Evolutionary conservation across 108 stramenopile genomes (phyloP).

Genomic region (Pelagomonas calceolata): DNA sequence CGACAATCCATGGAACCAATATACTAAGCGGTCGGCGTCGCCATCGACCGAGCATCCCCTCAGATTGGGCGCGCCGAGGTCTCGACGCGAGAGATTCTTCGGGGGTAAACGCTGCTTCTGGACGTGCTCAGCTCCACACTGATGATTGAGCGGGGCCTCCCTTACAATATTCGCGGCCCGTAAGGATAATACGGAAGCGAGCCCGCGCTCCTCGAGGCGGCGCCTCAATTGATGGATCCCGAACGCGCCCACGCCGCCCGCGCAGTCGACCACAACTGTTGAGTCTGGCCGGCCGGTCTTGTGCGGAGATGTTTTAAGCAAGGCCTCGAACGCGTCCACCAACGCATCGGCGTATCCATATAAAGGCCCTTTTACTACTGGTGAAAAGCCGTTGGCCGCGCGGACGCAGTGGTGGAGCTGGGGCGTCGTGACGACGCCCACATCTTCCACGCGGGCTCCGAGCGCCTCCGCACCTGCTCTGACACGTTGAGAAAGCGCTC

Average conservation of each 20-base stretch:
- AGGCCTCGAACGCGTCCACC: constrained; percentile 2
- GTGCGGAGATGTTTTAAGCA: constrained; percentile 3
- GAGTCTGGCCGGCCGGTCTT: neutral
- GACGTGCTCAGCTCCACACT: constrained; percentile 86
- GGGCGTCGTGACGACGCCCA: constrained; percentile 84
- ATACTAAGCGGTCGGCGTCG: constrained; percentile 96
- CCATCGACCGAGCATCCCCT: constrained; percentile 69
- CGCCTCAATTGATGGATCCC: constrained; percentile 33
- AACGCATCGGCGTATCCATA: neutral
- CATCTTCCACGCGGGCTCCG: constrained; percentile 53
- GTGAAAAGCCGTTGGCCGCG: too few species aligned
- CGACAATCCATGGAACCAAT: constrained; percentile 49
- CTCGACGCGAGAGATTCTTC: constrained; percentile 33
- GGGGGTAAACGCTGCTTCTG: constrained; percentile 70
- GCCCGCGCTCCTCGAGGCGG: constrained; percentile 18
- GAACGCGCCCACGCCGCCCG: constrained; percentile 77
- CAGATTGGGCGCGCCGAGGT: neutral
- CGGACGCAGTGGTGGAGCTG: constrained; percentile 77
- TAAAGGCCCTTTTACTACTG: neutral
- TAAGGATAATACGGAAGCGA: constrained; percentile 9
- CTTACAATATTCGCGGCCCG: constrained; percentile 46
- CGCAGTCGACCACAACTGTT: constrained; percentile 66
- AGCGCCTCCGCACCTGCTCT: constrained; percentile 48
- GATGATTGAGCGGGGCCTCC: constrained; percentile 66
- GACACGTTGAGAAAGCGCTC: constrained; percentile 40